A percentile compares a stretch with the other conserved stretches of the same genome.
Evolutionary conservation across 2,329 filamentous ascomycete genomes (phyloP).

Genomic region (Coleophoma crateriformis): DNA sequence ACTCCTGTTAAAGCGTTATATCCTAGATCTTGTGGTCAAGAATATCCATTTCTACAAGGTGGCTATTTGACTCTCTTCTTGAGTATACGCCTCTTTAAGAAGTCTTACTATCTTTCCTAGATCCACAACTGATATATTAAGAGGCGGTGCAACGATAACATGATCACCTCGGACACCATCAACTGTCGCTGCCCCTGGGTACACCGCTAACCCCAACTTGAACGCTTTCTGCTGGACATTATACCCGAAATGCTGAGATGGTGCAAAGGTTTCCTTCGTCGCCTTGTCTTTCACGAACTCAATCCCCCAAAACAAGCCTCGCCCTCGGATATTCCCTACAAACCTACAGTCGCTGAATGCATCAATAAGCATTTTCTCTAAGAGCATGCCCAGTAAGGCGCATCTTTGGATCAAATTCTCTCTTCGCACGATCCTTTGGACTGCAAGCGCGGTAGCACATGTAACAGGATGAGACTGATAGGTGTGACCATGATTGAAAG

Average conservation of each 20-base stretch:
- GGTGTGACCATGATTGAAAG: background rate
- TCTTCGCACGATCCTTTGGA: slow-evolving; percentile 48
- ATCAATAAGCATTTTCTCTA: slow-evolving; percentile 32
- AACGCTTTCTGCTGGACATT: slow-evolving; percentile 30
- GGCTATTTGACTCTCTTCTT: background rate
- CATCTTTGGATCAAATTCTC: slow-evolving; percentile 52
- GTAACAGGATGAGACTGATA: background rate
- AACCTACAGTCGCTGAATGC: background rate
- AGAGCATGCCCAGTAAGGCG: slow-evolving; percentile 30
- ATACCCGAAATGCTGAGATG: slow-evolving; percentile 32
- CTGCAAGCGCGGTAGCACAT: background rate
- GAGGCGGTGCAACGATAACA: slow-evolving; percentile 53
- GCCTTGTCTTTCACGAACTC: slow-evolving; percentile 43
- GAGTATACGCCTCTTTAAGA: background rate
- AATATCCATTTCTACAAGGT: too few species aligned
- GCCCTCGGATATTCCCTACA: slow-evolving; percentile 51
- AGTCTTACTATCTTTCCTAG: background rate
- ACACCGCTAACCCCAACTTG: slow-evolving; percentile 39
- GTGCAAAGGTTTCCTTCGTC: slow-evolving; percentile 39
- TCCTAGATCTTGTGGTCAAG: too few species aligned
- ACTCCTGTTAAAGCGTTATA: too few species aligned
- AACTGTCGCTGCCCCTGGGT: slow-evolving; percentile 47
- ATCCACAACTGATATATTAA: slow-evolving; percentile 26
- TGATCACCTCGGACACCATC: slow-evolving; percentile 51
- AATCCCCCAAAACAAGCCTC: slow-evolving; percentile 48